Base-by-base conservation (phyloP, 2,329 filamentous ascomycete species). In the Colletotrichum chlorophyti region DNA sequence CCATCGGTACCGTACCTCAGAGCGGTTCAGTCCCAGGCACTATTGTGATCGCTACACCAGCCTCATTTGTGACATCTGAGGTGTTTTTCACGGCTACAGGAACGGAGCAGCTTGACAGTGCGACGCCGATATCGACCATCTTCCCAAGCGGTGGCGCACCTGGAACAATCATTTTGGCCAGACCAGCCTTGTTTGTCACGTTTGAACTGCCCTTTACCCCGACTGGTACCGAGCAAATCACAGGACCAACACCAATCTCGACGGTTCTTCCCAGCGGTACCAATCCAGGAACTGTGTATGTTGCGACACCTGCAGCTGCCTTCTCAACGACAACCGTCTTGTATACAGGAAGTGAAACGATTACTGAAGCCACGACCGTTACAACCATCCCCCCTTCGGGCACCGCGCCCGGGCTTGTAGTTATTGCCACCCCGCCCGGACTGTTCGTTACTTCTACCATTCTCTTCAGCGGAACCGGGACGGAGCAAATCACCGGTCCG, bases 91-190 rank as follows among this genome's bases (percentile, higher is more conserved):
- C 35, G 5, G 47, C 45, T 2, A 55, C 45, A 3, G 45, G 42
- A 8, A 14, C n/a, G n/a, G n/a, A n/a, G n/a, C n/a, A n/a, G n/a
- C n/a, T n/a, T n/a, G n/a, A n/a, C n/a, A n/a, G n/a, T n/a, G n/a
- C n/a, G n/a, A n/a, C 41, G 14, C 42, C 42, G 12, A n/a, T 46
- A 17, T 15, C 26, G 6, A 46, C 42, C 3, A 24, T 46, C 27
- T 46, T 21, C 8, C 54, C 46, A 23, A 53, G 38, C 12, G 48
- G 40, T 5, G 47, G 58, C 2, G n/a, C 11, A 6, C 42, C 57
- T 10, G 60, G 51, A 7, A 57, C 57, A 3, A 35, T 58, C 1
- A 26, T 63, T 10, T 10, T 60, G 6, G 38, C 49, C 3, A 40
- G 40, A 11, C 48, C 58, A 10, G 58, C 45, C 17, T n/a, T 21